These are phyloP conservation scores for Pyrus hybrid DNA, from an alignment of 331 rosid species.

Conservation along the genomic window DNA sequence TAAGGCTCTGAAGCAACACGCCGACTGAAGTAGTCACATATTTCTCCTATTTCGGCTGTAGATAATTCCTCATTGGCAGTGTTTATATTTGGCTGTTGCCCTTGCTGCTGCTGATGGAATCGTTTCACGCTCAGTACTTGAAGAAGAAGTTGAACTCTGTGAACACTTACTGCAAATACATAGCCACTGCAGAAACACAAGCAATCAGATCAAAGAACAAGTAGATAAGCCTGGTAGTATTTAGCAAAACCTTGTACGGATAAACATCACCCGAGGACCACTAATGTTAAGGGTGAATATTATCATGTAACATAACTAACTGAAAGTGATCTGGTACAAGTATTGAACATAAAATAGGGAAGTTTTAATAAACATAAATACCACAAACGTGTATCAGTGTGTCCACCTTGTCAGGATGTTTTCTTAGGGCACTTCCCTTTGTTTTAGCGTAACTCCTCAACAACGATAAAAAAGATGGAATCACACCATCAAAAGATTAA, in stretches of 20 bases:
- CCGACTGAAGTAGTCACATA: constrained; percentile 96
- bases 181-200: constrained; percentile 67
- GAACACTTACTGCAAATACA: constrained; percentile 99
- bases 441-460: neutral
- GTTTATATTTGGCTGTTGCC: constrained; percentile 65
- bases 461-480: neutral
- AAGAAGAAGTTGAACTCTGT: constrained; percentile 95
- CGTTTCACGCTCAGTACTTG: constrained; percentile 98
- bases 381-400: neutral
- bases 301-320: neutral
- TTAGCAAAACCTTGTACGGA: neutral
- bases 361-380: neutral
- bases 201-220: constrained; percentile 11
- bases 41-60: constrained; percentile 80
- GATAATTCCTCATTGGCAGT: constrained; percentile 84
- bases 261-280: neutral
- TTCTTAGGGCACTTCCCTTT: neutral
- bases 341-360: neutral
- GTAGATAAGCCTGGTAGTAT: neutral
- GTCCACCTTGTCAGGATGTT: neutral
- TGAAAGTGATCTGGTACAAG: neutral
- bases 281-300: no score
- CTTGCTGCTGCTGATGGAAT: constrained; percentile 90
- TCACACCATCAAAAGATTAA: neutral
- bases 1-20: constrained; percentile 99